Conservation (phyloP, 768 basidiomycete species). For the Kwoniella pini region DNA sequence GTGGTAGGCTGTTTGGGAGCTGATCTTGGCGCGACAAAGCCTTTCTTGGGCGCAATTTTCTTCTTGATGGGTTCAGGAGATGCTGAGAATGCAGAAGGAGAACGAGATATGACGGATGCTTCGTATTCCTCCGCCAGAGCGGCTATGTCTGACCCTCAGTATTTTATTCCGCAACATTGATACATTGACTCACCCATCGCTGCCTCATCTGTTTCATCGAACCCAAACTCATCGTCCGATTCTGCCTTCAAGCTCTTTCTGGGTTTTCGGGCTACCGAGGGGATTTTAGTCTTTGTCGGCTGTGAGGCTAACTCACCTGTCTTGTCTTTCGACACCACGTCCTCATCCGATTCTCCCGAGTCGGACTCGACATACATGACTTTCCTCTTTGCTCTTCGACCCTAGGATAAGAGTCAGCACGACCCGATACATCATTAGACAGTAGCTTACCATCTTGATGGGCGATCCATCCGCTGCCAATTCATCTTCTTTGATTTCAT, state of each 20-base stretch:
- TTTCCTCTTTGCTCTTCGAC: slow-evolving; percentile 37
- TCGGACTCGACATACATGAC: slow-evolving; percentile 48
- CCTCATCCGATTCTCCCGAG: slow-evolving; percentile 27
- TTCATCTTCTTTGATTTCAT: slow-evolving; percentile 4
- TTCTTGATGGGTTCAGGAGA: slow-evolving; percentile 27
- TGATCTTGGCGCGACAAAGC: slow-evolving; percentile 27
- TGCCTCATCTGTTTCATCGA: slow-evolving; percentile 44
- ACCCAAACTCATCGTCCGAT: slow-evolving; percentile 49
- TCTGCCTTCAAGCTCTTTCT: slow-evolving; percentile 47
- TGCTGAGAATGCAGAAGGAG: slow-evolving; percentile 24
- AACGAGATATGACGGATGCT: slow-evolving; percentile 18
- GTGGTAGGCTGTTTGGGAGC: slow-evolving; percentile 15
- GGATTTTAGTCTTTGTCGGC: background rate
- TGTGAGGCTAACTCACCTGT: slow-evolving; percentile 11
- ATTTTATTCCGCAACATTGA: background rate
- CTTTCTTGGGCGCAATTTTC: slow-evolving; percentile 24
- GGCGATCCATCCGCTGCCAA: slow-evolving; percentile 37
- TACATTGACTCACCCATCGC: slow-evolving; percentile 38
- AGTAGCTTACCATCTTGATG: slow-evolving; percentile 30
- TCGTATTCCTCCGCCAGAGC: slow-evolving; percentile 47
- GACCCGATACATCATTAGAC: too few species aligned
- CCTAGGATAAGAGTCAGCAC: too few species aligned
- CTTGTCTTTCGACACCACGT: slow-evolving; percentile 2
- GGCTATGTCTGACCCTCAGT: slow-evolving; percentile 9
- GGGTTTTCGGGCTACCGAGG: slow-evolving; percentile 25